These are phyloP conservation scores for Aurinia saxatilis DNA, from an alignment of 345 rosid species.

Conservation along the genomic window DNA sequence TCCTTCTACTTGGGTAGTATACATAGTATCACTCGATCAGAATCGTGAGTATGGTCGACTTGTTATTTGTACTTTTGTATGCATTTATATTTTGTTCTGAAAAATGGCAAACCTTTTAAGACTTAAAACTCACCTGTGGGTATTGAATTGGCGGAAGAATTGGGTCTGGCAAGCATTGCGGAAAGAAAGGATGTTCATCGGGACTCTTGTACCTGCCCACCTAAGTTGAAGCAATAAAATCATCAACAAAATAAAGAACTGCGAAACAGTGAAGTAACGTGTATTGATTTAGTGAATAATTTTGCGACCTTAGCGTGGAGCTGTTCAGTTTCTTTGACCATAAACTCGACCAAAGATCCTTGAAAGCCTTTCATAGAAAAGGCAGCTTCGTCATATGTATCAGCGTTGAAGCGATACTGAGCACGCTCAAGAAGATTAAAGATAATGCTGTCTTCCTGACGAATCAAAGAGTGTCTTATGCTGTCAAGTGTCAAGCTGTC, in stretches of 20 bases:
- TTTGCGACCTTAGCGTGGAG: slow-evolving; percentile 51
- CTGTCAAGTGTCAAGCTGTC: slow-evolving; percentile 51
- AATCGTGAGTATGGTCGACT: background rate
- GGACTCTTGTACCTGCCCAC: slow-evolving; percentile 67
- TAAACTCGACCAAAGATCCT: slow-evolving; percentile 56
- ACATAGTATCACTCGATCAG: background rate
- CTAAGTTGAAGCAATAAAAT: slow-evolving; percentile 22
- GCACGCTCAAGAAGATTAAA: slow-evolving; percentile 58
- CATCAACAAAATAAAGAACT: background rate
- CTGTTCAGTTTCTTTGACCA: slow-evolving; percentile 60
- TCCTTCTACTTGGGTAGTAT: background rate
- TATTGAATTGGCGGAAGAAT: slow-evolving; percentile 55
- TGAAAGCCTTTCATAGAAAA: slow-evolving; percentile 53
- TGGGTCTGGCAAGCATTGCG: slow-evolving; percentile 41
- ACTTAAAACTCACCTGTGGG: slow-evolving; percentile 35
- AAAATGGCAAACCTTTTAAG: background rate
- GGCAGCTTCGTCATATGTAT: slow-evolving; percentile 47
- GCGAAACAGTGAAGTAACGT: background rate
- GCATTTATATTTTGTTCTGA: background rate
- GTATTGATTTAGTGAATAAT: background rate
- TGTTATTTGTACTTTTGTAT: background rate
- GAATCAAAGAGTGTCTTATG: slow-evolving; percentile 47
- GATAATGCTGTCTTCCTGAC: slow-evolving; percentile 67
- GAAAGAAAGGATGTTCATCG: slow-evolving; percentile 74
- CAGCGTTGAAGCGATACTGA: slow-evolving; percentile 52